Evolutionary conservation across 345 rosid genomes (phyloP), one percentile per base, ranked within the genome.

Genomic region (Pugionium dolabratum): DNA sequence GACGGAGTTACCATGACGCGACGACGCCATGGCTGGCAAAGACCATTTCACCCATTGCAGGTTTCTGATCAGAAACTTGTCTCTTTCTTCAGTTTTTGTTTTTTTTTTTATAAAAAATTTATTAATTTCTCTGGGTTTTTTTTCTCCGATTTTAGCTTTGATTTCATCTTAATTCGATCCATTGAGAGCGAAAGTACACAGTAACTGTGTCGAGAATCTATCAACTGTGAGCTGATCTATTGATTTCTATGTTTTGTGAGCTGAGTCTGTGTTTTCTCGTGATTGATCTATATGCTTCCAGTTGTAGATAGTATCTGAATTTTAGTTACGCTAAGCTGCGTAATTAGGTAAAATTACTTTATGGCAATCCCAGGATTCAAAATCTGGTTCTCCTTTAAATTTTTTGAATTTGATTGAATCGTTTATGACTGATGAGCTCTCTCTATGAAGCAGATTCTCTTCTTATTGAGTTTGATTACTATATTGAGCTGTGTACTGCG

Each of bases 1-100:
- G 53, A 33, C 51, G 40, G 6, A 66, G 54, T 52, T 28, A 62
- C 57, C 26, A 73, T 59, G 78, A 80, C 63, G 69, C 83, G 89
- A 71, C 87, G 96, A 69, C 91, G 88, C 84, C 96, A 94, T 80
- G 99, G 99, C 51, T 94, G 97, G 97, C 93, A 94, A 80, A 81
- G 85, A 39, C 99, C 99, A 36, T 72, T 94, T 58, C 95, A 90
- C 59, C 85, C 90, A 51, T 70, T 94, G 47, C 97, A 94, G 97
- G 99, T 84, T 49, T 52, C 36, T 10, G 3, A 49, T 34, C 9
- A 35, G 0, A 66, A 36, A 37, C 35, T 11, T 43, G 30, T 52
- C 62, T 28, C 0, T 62, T 31, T 69, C 30, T 46, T 49, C 54
- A n/a, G 53, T 11, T 10, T 51, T 70, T 28, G 3, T 2, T 2